Percentiles rank a stretch among this genome's conserved stretches.
Evolutionary conservation across 2,329 filamentous ascomycete genomes (phyloP).

Genomic region (Ustilaginoidea virens): DNA sequence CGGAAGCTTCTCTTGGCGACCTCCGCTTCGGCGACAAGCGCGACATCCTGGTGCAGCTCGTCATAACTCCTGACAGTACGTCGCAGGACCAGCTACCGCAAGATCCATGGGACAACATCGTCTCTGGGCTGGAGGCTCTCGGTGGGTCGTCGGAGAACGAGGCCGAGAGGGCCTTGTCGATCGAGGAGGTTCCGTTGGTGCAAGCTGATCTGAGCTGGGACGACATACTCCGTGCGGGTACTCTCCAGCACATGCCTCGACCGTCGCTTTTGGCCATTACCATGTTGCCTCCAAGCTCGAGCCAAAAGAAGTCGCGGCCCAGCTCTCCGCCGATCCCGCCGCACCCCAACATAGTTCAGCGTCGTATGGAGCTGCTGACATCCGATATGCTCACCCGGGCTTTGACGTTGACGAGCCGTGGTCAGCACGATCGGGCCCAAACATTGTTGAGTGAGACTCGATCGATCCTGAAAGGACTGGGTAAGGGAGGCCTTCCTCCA

Average conservation of each 20-base stretch:
- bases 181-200: conserved; percentile 88
- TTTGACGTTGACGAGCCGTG: conserved; percentile 75
- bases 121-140: conserved; percentile 85
- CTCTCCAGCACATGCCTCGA: conserved; percentile 69
- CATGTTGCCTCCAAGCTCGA: conserved; percentile 60
- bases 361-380: conserved; percentile 92
- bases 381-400: conserved; percentile 96
- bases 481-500: conserved; percentile 85
- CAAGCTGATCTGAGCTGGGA: conserved; percentile 91
- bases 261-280: conserved; percentile 90
- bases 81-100: conserved; percentile 75
- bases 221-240: conserved; percentile 81
- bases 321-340: conserved; percentile 75
- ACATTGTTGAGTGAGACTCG: conserved; percentile 86
- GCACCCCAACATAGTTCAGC: conserved; percentile 86
- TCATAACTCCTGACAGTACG: conserved; percentile 74
- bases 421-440: conserved; percentile 85
- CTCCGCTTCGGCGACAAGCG: conserved; percentile 87
- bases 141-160: conserved; percentile 79
- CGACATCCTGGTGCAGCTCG: conserved; percentile 86
- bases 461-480: conserved; percentile 87
- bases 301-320: conserved; percentile 50
- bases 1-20: conserved; percentile 83
- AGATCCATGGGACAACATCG: conserved; percentile 93
- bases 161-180: conserved; percentile 65